These are phyloP conservation scores for Paracoccidioides brasiliensis DNA, from an alignment of 2,329 filamentous ascomycete genomes.

Conservation along the genomic window DNA sequence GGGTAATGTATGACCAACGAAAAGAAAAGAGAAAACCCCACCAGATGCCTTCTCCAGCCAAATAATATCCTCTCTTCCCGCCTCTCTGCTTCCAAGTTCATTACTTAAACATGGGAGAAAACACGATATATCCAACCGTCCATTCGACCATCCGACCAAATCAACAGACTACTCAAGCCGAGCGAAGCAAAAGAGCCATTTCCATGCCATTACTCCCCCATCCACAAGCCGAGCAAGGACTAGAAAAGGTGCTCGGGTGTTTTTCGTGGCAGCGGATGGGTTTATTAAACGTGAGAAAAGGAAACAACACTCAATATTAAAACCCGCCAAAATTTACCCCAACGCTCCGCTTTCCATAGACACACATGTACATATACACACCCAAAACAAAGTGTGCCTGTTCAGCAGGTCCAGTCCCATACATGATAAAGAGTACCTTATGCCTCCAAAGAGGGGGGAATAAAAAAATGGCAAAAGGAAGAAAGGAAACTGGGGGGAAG, in stretches of 20 bases:
- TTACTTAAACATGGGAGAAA: no score
- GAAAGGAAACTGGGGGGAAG: no score
- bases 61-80: no score
- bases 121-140: no score
- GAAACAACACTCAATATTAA: not conserved
- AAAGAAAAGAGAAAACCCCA: not conserved
- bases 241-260: not conserved
- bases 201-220: no score
- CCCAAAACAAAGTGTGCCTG: not conserved
- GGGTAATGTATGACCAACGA: not conserved
- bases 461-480: not conserved
- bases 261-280: no score
- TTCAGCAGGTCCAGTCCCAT: not conserved
- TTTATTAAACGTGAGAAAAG: not conserved
- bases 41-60: not conserved
- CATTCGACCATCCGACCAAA: no score
- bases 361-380: not conserved
- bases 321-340: no score
- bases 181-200: no score
- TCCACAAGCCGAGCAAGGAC: not conserved
- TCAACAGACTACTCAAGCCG: no score
- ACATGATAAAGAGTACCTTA: not conserved
- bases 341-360: no score
- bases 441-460: not conserved
- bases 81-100: no score